Evolutionary conservation across 1,139 yeast species (phyloP).

Genomic region (Geotrichum aggregatum): DNA sequence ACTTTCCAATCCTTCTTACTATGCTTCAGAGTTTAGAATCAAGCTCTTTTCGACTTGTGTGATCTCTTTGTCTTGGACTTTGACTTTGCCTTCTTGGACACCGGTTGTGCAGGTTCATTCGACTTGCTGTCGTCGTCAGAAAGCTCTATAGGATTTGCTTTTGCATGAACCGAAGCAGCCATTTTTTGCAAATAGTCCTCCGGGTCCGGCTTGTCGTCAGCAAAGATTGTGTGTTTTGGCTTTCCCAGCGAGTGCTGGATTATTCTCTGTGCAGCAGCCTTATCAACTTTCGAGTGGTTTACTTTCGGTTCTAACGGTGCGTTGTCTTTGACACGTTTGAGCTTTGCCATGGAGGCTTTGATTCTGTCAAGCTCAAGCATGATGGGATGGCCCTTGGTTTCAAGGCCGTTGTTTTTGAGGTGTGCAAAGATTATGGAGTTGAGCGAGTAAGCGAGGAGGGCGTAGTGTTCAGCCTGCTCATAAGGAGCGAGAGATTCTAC

Average conservation of each 20-base stretch:
- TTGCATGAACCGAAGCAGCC: constrained; percentile 14
- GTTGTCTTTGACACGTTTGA: constrained; percentile 26
- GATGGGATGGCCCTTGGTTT: constrained; percentile 57
- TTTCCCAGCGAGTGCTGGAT: constrained; percentile 43
- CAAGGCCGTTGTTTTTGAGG: constrained; percentile 56
- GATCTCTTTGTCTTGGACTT: background rate
- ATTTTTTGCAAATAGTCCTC: constrained; percentile 20
- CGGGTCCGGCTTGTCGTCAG: constrained; percentile 8
- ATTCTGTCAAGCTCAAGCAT: constrained; percentile 69
- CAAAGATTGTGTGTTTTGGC: constrained; percentile 1
- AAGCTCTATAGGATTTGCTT: constrained; percentile 4
- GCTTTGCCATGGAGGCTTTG: constrained; percentile 61
- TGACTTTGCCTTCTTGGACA: constrained; percentile 2
- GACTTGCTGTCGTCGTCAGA: constrained; percentile 2
- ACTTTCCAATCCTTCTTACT: too few species aligned
- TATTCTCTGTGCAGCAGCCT: constrained; percentile 44
- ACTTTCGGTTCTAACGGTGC: constrained; percentile 14
- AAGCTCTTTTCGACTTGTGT: too few species aligned
- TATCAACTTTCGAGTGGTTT: constrained; percentile 27
- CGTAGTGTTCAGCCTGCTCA: constrained; percentile 38
- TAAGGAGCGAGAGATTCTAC: constrained; percentile 31
- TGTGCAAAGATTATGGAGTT: constrained; percentile 50
- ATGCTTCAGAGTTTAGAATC: too few species aligned
- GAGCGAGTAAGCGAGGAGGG: constrained; percentile 41
- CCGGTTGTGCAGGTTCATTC: background rate